phyloP scores from a whole-genome alignment of 768 basidiomycete genomes.

The Amanita pallidorosea region DNA sequence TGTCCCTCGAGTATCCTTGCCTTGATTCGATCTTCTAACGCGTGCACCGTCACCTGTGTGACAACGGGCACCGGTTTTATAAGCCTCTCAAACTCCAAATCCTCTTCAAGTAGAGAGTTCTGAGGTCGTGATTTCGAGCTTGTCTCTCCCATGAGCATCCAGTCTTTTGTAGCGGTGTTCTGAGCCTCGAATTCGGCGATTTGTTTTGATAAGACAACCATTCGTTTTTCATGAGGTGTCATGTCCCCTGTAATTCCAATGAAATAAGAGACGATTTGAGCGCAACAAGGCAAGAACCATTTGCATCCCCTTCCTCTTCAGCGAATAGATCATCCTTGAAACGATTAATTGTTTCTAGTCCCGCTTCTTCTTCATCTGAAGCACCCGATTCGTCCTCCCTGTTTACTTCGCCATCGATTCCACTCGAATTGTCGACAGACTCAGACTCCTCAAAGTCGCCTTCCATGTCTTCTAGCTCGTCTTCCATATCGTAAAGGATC shows the following conservation, averaged over 20 bases:
- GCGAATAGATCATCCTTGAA: constrained; percentile 74
- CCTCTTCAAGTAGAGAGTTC: constrained; percentile 87
- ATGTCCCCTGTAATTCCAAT: constrained; percentile 30
- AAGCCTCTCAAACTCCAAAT: constrained; percentile 89
- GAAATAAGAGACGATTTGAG: constrained; percentile 8
- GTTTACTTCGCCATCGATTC: constrained; percentile 20
- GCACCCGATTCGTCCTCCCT: constrained; percentile 17
- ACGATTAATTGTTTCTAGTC: constrained; percentile 46
- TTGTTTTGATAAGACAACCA: constrained; percentile 62
- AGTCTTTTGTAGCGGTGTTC: constrained; percentile 84
- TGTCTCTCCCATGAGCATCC: constrained; percentile 90
- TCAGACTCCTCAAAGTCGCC: constrained; percentile 14
- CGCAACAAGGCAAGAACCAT: constrained; percentile 1
- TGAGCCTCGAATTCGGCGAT: constrained; percentile 76
- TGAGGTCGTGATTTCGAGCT: constrained; percentile 73
- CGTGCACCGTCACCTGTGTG: constrained; percentile 77
- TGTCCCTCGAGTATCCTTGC: constrained; percentile 71
- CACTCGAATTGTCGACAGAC: constrained; percentile 31
- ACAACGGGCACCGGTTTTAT: constrained; percentile 81
- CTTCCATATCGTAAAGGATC: constrained; percentile 20
- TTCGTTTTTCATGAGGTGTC: constrained; percentile 74
- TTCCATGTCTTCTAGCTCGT: constrained; percentile 18
- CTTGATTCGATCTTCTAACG: constrained; percentile 87
- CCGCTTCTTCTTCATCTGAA: constrained; percentile 16
- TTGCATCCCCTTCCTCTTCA: constrained; percentile 46